A percentile compares a stretch with the other conserved stretches of the same genome.
These are phyloP conservation scores for Colletotrichum caudatum DNA, from an alignment of 2,329 filamentous ascomycete species.

Conservation along the genomic window DNA sequence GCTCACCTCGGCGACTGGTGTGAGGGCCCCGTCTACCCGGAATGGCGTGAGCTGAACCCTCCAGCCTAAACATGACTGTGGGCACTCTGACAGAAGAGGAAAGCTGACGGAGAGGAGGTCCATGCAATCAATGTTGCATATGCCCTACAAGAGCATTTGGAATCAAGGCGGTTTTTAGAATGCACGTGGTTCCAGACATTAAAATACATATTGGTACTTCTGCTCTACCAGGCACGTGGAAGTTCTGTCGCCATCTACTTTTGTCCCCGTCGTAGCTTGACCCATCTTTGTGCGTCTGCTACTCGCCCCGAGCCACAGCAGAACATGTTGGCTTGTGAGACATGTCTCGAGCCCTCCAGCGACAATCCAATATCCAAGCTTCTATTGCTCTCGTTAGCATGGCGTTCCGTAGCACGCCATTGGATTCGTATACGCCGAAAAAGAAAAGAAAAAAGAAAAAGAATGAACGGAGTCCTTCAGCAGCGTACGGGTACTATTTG, in stretches of 20 bases:
- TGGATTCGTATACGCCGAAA: not conserved
- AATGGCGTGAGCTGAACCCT: slow-evolving; percentile 55
- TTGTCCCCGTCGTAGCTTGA: slow-evolving; percentile 1
- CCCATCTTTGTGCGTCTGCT: not conserved
- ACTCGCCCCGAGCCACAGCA: not conserved
- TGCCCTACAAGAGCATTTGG: slow-evolving; percentile 23
- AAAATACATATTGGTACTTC: not conserved
- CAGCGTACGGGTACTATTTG: not conserved
- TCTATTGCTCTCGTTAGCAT: slow-evolving; percentile 1
- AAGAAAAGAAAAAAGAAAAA: too few species aligned
- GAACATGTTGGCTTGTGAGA: slow-evolving; percentile 4
- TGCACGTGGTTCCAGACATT: not conserved
- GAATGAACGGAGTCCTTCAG: not conserved
- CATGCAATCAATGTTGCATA: slow-evolving; percentile 17
- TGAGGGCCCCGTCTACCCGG: slow-evolving; percentile 59
- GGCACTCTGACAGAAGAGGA: not conserved
- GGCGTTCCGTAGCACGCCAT: not conserved
- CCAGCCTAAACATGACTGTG: slow-evolving; percentile 18
- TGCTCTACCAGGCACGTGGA: not conserved
- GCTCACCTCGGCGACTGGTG: slow-evolving; percentile 58
- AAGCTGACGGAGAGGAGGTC: slow-evolving; percentile 15
- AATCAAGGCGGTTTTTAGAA: slow-evolving; percentile 19
- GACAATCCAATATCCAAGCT: not conserved
- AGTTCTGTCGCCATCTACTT: not conserved
- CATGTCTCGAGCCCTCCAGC: slow-evolving; percentile 8